These are phyloP conservation scores for Paramecium caudatum DNA, from an alignment of 73 alveolate species.

Conservation along the genomic window DNA sequence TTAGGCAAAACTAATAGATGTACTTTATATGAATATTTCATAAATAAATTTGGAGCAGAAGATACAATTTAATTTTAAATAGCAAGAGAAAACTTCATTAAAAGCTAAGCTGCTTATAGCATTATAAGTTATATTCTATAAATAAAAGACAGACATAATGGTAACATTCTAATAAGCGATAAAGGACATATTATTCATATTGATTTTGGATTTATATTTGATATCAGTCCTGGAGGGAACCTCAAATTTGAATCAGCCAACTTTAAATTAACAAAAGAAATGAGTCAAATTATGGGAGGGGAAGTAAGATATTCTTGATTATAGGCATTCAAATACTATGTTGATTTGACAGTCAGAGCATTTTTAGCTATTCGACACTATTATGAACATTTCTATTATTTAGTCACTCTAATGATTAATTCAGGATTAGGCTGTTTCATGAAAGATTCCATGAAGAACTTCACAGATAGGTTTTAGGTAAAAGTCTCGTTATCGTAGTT, in stretches of 20 bases:
- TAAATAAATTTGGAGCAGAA: conserved; percentile 94
- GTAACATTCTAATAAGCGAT: conserved; percentile 96
- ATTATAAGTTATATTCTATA: conserved; percentile 88
- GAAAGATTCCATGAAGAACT: conserved; percentile 81
- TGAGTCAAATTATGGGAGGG: conserved; percentile 82
- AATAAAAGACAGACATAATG: conserved; percentile 99
- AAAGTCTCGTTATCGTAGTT: conserved; percentile 8
- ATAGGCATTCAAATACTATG: conserved; percentile 84
- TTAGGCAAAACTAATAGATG: conserved; percentile 96
- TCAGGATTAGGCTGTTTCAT: conserved; percentile 87
- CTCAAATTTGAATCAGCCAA: conserved; percentile 99
- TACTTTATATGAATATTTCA: conserved; percentile 93
- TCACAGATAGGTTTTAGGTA: conserved; percentile 86
- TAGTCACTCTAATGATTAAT: conserved; percentile 84
- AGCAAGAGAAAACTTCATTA: conserved; percentile 96
- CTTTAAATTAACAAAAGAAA: conserved; percentile 97
- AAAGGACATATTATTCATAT: conserved; percentile 99
- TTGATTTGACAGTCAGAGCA: conserved; percentile 87
- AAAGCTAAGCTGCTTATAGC: conserved; percentile 94
- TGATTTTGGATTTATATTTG: conserved; percentile 98
- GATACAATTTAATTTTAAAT: conserved; percentile 86
- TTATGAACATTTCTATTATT: conserved; percentile 85
- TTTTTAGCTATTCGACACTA: conserved; percentile 86
- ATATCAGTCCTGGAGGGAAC: conserved; percentile 92
- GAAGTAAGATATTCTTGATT: conserved; percentile 54